Evolutionary conservation across 192 early-diverging fungal species (phyloP), one percentile per base, ranked within the genome.

Genomic region (Podila minutissima): DNA sequence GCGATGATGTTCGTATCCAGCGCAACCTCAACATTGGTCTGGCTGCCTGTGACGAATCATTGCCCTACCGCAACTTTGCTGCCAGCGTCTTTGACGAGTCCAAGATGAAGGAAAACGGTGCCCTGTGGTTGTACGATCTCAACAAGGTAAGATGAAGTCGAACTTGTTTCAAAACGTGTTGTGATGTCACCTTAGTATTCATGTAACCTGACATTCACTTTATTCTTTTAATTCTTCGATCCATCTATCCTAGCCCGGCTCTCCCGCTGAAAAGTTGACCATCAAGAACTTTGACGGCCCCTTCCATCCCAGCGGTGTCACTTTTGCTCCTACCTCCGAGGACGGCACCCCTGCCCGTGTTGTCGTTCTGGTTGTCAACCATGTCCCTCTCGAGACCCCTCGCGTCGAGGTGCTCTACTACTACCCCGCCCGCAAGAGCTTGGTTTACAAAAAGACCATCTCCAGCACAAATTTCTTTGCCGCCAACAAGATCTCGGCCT

Each of bases 391-490:
- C 4, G 77, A 81, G 60, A 57, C 64, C 5, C 77, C 77, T 24
- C 69, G 77, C 20, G 67, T 81, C 20, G 77, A 81, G 48, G 77
- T 81, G 12, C 77, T 81, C 24, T 81, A 81, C 37, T 81, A 81
- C 62, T 81, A 81, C 67, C 77, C 77, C 12, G 77, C 77, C 7
- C 77, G 77, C 55, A 81, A 81, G 67, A 64, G 60, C 35, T 71
- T 81, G 13, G 77, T 81, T 24, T 81, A 81, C 71, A 81, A 81
- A 38, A 81, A 81, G 71, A 81, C 77, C 11, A 73, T 81, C 41
- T 73, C 70, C 28, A 69, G 66, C 49, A 67, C 72, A 26, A 17
- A 73, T 59, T 81, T 81, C 33, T 65, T 73, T 20, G 63, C 77
- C 4, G 77, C 77, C 62, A 81, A 73, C 67, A 81, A 81, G 69